These are phyloP conservation scores for Solanum chiquidenum DNA, from an alignment of 257 asterid genomes.

Conservation along the genomic window DNA sequence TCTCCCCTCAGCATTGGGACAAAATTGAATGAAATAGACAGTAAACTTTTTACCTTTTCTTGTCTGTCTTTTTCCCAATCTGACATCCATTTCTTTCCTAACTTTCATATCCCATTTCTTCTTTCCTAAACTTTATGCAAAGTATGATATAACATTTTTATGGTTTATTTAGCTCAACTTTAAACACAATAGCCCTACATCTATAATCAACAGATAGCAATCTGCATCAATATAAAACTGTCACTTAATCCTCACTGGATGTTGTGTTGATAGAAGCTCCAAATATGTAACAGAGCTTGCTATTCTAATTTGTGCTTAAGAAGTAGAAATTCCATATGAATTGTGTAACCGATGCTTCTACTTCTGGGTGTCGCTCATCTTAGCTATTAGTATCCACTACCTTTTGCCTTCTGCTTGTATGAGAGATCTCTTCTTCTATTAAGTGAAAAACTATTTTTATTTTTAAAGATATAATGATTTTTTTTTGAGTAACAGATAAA, in stretches of 20 bases:
- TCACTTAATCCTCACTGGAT: not conserved
- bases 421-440: not conserved
- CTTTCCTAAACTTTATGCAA: not conserved
- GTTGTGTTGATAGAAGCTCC: not conserved
- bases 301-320: not conserved
- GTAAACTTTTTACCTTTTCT: not conserved
- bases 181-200: not conserved
- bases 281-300: not conserved
- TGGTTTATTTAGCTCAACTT: not conserved
- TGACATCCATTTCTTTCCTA: not conserved
- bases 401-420: not conserved
- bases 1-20: not conserved
- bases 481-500: not conserved
- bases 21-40: not conserved
- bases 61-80: not conserved
- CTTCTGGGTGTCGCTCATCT: not conserved
- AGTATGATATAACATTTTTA: not conserved
- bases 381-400: not conserved
- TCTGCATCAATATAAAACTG: not conserved
- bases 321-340: not conserved
- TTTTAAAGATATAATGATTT: not conserved
- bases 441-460: not conserved
- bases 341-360: not conserved
- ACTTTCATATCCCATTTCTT: not conserved
- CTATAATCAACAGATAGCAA: not conserved